Percentiles rank a stretch among this genome's conserved stretches.
Evolutionary conservation across 805 yeast genomes (phyloP).

Genomic region (Yamadazyma paraphyllophila): DNA sequence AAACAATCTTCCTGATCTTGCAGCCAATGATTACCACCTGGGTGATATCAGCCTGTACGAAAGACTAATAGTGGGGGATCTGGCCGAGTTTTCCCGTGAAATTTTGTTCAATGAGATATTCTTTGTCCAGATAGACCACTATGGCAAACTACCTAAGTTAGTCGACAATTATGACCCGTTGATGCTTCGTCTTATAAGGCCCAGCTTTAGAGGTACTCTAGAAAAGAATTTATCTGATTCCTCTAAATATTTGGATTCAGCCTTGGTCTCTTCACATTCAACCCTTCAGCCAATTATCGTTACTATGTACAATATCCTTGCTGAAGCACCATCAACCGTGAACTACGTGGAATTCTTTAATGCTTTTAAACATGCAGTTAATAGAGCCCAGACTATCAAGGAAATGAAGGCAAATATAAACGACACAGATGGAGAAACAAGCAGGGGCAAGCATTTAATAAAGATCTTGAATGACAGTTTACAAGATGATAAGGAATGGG

Average conservation of each 20-base stretch:
- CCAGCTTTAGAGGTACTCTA: slow-evolving; percentile 29
- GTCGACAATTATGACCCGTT: slow-evolving; percentile 40
- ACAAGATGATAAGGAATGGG: slow-evolving; percentile 51
- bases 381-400: slow-evolving; percentile 20
- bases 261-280: not conserved
- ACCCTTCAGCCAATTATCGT: slow-evolving; percentile 45
- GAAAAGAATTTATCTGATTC: slow-evolving; percentile 28
- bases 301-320: slow-evolving; percentile 62
- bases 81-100: slow-evolving; percentile 1
- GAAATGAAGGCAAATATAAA: slow-evolving; percentile 13
- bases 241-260: slow-evolving; percentile 6
- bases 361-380: slow-evolving; percentile 55
- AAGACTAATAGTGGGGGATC: slow-evolving; percentile 1
- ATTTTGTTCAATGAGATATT: slow-evolving; percentile 8
- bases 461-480: slow-evolving; percentile 18
- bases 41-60: not conserved
- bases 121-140: not conserved
- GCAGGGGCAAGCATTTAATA: slow-evolving; percentile 1
- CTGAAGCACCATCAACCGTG: slow-evolving; percentile 73
- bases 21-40: not conserved
- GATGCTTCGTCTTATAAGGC: slow-evolving; percentile 38
- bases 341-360: slow-evolving; percentile 66
- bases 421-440: not conserved
- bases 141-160: slow-evolving; percentile 12
- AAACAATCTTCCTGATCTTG: not conserved